phyloP scores from a whole-genome alignment of 108 stramenopile genomes.

The Bacterosira constricta region DNA sequence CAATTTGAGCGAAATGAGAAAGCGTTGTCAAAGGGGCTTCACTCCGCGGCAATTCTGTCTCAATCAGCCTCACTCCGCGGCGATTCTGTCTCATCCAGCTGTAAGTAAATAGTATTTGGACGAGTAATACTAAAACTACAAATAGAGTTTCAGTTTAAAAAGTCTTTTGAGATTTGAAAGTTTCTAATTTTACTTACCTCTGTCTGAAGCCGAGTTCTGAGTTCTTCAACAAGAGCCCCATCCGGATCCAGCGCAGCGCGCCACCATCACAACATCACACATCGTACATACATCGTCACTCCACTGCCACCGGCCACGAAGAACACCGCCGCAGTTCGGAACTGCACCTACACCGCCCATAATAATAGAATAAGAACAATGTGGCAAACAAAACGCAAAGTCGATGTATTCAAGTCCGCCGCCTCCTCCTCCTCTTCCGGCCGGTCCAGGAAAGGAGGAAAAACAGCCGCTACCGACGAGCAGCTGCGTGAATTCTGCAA shows the following conservation, averaged over 20 bases:
- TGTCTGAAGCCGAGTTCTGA: no score
- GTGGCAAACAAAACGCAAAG: background rate
- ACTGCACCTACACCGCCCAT: background rate
- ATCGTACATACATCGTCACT: background rate
- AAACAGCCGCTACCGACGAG: background rate
- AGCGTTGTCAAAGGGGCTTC: no score
- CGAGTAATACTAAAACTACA: no score
- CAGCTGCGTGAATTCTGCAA: slow-evolving; percentile 2
- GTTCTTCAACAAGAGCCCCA: background rate
- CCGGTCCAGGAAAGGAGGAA: background rate
- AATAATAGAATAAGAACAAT: background rate
- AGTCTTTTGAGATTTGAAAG: no score
- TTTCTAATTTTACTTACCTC: no score
- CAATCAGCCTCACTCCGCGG: no score
- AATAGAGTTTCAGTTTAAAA: no score
- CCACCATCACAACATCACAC: background rate
- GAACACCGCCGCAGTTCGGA: background rate
- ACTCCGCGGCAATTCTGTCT: no score
- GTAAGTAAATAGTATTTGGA: no score
- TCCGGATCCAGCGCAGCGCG: background rate
- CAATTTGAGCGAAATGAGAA: no score
- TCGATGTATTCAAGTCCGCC: background rate
- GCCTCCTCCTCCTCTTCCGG: background rate
- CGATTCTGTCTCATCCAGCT: no score
- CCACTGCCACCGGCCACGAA: background rate